phyloP scores from a whole-genome alignment of 148 eudicot genomes.

The Diospyros kaki region DNA sequence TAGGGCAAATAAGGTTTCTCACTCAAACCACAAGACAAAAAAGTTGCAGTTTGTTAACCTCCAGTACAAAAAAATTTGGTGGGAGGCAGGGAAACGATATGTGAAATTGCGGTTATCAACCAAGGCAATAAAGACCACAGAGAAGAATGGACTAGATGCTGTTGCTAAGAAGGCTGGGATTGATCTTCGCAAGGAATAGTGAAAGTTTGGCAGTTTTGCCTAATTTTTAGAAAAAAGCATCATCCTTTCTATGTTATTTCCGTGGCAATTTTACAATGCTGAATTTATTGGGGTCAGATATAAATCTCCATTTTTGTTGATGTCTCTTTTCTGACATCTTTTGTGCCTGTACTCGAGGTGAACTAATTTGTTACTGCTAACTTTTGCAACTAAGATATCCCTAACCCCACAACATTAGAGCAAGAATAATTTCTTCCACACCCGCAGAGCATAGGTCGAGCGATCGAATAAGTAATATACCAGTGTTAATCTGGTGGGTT shows the following conservation, averaged over 20 bases:
- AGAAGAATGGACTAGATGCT: slow-evolving; percentile 91
- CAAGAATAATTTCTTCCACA: no score
- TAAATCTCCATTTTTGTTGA: background rate
- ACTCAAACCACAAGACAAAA: slow-evolving; percentile 85
- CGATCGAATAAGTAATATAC: no score
- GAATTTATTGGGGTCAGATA: background rate
- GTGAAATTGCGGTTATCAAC: slow-evolving; percentile 80
- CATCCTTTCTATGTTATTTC: background rate
- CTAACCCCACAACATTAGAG: no score
- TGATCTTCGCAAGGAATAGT: slow-evolving; percentile 71
- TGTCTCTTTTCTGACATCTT: background rate
- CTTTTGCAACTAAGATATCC: no score
- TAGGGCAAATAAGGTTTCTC: slow-evolving; percentile 73
- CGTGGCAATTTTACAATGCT: background rate
- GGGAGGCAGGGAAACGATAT: slow-evolving; percentile 92
- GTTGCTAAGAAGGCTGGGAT: slow-evolving; percentile 96
- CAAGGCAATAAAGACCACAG: slow-evolving; percentile 88
- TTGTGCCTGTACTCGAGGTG: background rate
- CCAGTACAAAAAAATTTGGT: slow-evolving; percentile 88
- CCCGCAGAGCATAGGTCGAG: no score
- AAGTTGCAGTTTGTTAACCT: slow-evolving; percentile 81
- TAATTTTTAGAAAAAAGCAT: slow-evolving; percentile 14
- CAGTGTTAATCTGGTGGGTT: no score
- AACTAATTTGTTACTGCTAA: background rate
- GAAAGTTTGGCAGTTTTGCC: background rate